Evolutionary conservation across 1,284 basidiomycete genomes (phyloP).

Genomic region (Irpex sp.): DNA sequence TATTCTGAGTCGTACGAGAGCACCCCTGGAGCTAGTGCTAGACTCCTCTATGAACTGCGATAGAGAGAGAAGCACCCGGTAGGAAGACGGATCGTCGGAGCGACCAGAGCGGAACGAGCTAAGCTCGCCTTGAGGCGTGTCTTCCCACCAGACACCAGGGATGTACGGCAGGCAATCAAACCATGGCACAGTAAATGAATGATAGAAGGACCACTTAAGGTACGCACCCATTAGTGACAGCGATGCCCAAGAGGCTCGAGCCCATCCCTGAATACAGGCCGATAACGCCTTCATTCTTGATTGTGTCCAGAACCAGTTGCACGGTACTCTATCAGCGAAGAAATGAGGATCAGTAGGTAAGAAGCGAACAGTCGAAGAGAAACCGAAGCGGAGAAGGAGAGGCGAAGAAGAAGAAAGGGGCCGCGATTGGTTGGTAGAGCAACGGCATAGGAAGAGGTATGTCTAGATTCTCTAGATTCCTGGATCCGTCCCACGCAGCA

Average conservation of each 20-base stretch:
- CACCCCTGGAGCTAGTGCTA: too few relatives aligned
- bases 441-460: background rate
- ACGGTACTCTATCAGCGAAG: background rate
- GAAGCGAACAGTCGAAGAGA: too few relatives aligned
- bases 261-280: conserved; percentile 89
- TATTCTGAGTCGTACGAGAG: too few relatives aligned
- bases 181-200: background rate
- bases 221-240: conserved; percentile 84
- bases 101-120: too few relatives aligned
- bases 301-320: conserved; percentile 67
- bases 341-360: background rate
- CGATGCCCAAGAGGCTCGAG: conserved; percentile 88
- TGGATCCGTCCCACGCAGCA: background rate
- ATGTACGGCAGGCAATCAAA: too few relatives aligned
- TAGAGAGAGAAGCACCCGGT: conserved; percentile 1
- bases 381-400: too few relatives aligned
- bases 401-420: too few relatives aligned
- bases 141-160: too few relatives aligned
- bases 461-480: background rate
- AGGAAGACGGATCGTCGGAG: too few relatives aligned
- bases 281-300: conserved; percentile 81
- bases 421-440: background rate
- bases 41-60: background rate
- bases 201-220: background rate
- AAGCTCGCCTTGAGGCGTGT: too few relatives aligned